Evolutionary conservation across 495 filamentous ascomycete species (phyloP).

Genomic region (Aspergillus bridgeri): DNA sequence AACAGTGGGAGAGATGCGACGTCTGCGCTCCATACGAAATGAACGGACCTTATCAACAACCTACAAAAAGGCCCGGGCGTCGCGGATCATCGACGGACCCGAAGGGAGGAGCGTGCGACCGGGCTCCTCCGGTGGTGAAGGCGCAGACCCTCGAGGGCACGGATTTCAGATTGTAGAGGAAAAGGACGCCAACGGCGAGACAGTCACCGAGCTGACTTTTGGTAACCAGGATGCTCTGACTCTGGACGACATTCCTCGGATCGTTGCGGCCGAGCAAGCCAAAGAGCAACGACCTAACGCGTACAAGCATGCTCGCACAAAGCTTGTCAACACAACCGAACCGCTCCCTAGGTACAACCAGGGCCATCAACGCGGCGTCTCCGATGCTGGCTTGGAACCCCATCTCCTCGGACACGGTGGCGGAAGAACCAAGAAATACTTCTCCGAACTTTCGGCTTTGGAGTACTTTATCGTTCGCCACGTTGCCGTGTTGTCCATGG

Average conservation of each 20-base stretch:
- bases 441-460: constrained; percentile 91
- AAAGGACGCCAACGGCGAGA: constrained; percentile 67
- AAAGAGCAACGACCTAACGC: constrained; percentile 87
- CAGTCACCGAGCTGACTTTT: constrained; percentile 73
- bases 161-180: constrained; percentile 86
- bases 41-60: constrained; percentile 91
- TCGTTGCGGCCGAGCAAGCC: constrained; percentile 93
- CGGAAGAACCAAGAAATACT: constrained; percentile 69
- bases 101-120: constrained; percentile 73
- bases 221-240: constrained; percentile 89
- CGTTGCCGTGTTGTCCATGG: constrained; percentile 92
- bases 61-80: constrained; percentile 83
- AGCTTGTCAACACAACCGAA: constrained; percentile 60
- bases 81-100: constrained; percentile 87
- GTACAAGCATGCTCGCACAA: constrained; percentile 68
- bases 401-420: constrained; percentile 25
- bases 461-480: constrained; percentile 98
- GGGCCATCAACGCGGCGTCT: constrained; percentile 77
- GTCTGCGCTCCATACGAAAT: constrained; percentile 86
- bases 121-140: constrained; percentile 72
- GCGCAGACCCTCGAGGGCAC: constrained; percentile 51
- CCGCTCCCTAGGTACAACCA: constrained; percentile 65
- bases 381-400: constrained; percentile 56
- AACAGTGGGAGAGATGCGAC: constrained; percentile 89
- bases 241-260: constrained; percentile 94